Base-by-base conservation (phyloP, 176 grass and related monocot species). In the Bolboschoenus planiculmis region DNA sequence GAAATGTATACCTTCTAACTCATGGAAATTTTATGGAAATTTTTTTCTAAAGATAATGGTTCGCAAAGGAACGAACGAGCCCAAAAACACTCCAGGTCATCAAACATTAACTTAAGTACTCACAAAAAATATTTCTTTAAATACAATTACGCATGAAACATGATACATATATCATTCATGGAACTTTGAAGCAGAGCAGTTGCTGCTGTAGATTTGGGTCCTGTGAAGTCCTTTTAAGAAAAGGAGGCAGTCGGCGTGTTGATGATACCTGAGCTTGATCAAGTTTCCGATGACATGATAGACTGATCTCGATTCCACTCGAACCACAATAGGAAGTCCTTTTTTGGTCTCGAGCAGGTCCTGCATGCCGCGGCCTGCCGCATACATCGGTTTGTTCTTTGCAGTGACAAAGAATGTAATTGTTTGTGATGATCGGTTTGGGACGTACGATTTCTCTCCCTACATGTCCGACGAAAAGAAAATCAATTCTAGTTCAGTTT, bases 331-430 rank as follows among this genome's bases (percentile, higher is more conserved):
- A 2, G 83, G 87, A 78, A 94, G 84, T 57, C 95, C 95, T 9
- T 24, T 85, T 14, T 76, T 80, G 0, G 92, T 86, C 55, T 85
- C 83, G 21, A 97, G 85, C 88, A 94, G 61, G 85, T 97, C 95
- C 82, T 94, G 90, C 92, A 97, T 97, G 55, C 64, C 83, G 2
- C 92, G 87, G 0, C 92, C 92, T 15, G 92, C 92, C 36, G 91
- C 95, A 74, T 97, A 97, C 95, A 93, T 93, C 5, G 92, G 95
- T 78, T 97, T 97, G 80, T 92, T 90, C 84, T 84, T 84, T 70
- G 84, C 81, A 67, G 78, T 84, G 33, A 94, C 84, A 74, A 84
- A 93, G 1, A 91, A 77, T 80, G 70, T 66, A 50, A 88, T 51
- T 10, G 66, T 85, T 58, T 61, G 56, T 0, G 83, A 60, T 20